Evolutionary conservation across 805 yeast species (phyloP).

Genomic region (Cyberlindnera sargentensis): DNA sequence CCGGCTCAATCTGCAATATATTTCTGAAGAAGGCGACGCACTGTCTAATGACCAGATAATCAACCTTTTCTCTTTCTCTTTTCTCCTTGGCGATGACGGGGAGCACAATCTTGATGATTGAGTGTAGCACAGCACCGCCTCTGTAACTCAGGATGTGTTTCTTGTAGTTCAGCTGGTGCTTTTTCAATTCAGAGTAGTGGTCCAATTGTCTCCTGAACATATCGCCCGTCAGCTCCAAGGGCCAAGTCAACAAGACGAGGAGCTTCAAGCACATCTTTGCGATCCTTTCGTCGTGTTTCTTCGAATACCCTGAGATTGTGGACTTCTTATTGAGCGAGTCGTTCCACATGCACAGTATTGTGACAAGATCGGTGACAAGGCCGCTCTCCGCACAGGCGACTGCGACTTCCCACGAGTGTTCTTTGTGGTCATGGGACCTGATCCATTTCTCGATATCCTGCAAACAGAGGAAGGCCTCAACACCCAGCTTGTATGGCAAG

Average conservation of each 20-base stretch:
- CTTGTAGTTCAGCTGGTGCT: constrained; percentile 67
- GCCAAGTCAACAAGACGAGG: constrained; percentile 82
- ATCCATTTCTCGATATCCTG: constrained; percentile 89
- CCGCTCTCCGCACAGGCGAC: constrained; percentile 79
- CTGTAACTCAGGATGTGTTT: constrained; percentile 51
- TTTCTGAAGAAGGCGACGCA: constrained; percentile 73
- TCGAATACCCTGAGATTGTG: constrained; percentile 24
- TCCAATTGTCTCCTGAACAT: constrained; percentile 46
- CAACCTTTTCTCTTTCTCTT: constrained; percentile 58
- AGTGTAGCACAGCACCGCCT: constrained; percentile 57
- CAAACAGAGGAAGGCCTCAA: constrained; percentile 66
- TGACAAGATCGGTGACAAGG: constrained; percentile 68
- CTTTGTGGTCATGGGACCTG: constrained; percentile 69
- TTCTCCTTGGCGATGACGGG: constrained; percentile 48
- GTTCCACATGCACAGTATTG: constrained; percentile 73
- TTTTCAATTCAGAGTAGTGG: constrained; percentile 52
- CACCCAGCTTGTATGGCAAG: constrained; percentile 71
- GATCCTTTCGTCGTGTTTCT: constrained; percentile 45
- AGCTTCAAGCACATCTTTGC: constrained; percentile 72
- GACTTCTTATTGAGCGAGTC: constrained; percentile 26
- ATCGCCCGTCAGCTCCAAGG: constrained; percentile 52
- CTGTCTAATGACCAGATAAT: constrained; percentile 63
- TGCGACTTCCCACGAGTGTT: constrained; percentile 72
- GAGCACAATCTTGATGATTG: constrained; percentile 61
- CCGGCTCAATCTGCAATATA: constrained; percentile 69